These are phyloP conservation scores for Phoenix dactylifera DNA, from an alignment of 176 grass and related monocot genomes.

Conservation along the genomic window DNA sequence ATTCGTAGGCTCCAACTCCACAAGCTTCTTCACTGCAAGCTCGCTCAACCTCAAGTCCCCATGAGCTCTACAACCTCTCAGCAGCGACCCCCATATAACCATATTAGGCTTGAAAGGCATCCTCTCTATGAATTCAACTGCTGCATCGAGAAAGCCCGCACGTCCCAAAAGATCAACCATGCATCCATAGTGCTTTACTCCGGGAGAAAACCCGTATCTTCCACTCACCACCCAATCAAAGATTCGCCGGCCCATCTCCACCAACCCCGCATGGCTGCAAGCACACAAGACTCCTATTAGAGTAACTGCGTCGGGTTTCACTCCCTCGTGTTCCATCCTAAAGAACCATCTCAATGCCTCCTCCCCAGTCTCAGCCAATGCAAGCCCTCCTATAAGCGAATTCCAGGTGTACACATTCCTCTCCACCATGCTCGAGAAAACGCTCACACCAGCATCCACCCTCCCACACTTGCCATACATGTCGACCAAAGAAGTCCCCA, in stretches of 20 bases:
- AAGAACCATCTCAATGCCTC: constrained; percentile 47
- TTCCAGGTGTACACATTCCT: constrained; percentile 68
- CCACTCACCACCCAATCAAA: constrained; percentile 38
- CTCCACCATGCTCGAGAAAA: constrained; percentile 46
- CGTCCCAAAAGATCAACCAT: constrained; percentile 55
- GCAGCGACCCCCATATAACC: constrained; percentile 62
- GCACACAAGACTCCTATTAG: constrained; percentile 48
- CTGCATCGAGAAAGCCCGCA: constrained; percentile 42
- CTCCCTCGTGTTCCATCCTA: constrained; percentile 39
- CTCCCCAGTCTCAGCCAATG: constrained; percentile 33
- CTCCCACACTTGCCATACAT: constrained; percentile 68
- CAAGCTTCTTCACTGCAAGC: constrained; percentile 28
- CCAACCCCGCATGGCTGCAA: constrained; percentile 42
- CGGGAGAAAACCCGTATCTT: constrained; percentile 53
- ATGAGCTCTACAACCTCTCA: constrained; percentile 34
- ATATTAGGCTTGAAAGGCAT: constrained; percentile 51
- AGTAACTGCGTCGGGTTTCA: constrained; percentile 47
- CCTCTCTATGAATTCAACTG: constrained; percentile 31
- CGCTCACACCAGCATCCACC: constrained; percentile 6
- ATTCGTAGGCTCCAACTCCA: constrained; percentile 66
- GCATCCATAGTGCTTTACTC: constrained; percentile 69
- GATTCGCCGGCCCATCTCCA: constrained; percentile 47
- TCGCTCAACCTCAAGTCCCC: constrained; percentile 41
- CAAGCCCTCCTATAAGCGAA: constrained; percentile 41
- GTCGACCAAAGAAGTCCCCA: constrained; percentile 49